Evolutionary conservation across 108 stramenopile species (phyloP).

Genomic region (Nitzschia inconspicua): DNA sequence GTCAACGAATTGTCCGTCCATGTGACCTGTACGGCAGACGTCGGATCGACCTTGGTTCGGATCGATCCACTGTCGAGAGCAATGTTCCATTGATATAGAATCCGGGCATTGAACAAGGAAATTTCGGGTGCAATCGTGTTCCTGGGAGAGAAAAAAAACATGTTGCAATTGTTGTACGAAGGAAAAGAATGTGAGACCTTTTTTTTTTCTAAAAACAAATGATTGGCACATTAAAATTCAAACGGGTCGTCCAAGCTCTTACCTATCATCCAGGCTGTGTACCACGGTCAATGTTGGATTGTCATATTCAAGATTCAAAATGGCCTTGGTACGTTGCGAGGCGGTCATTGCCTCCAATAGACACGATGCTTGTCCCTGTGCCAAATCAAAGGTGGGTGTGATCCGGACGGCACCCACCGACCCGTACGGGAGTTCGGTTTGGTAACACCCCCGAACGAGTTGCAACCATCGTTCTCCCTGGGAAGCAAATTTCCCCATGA

Average conservation of each 20-base stretch:
- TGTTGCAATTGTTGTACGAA: not conserved
- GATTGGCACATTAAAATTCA: not conserved
- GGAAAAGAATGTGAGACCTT: not conserved
- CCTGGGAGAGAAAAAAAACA: not conserved
- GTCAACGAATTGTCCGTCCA: slow-evolving; percentile 43
- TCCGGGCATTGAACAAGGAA: slow-evolving; percentile 40
- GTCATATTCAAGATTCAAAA: slow-evolving; percentile 38
- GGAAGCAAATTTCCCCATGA: slow-evolving; percentile 17
- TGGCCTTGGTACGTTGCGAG: slow-evolving; percentile 40
- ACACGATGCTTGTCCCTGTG: slow-evolving; percentile 17
- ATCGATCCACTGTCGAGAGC: slow-evolving; percentile 27
- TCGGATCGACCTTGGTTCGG: slow-evolving; percentile 49
- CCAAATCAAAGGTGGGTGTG: slow-evolving; percentile 34
- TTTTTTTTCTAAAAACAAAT: not conserved
- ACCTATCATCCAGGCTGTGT: slow-evolving; percentile 45
- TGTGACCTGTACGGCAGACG: slow-evolving; percentile 35
- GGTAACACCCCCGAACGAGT: slow-evolving; percentile 17
- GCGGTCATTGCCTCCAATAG: slow-evolving; percentile 39
- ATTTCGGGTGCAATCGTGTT: slow-evolving; percentile 54
- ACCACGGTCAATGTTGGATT: slow-evolving; percentile 48
- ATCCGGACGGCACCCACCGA: slow-evolving; percentile 29
- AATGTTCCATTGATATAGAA: slow-evolving; percentile 51
- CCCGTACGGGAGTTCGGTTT: slow-evolving; percentile 15
- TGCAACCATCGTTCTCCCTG: slow-evolving; percentile 13
- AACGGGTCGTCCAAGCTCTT: not conserved